Evolutionary conservation across 2,329 filamentous ascomycete species (phyloP), one percentile per base, ranked within the genome.

Genomic region (Penicillium sp.): DNA sequence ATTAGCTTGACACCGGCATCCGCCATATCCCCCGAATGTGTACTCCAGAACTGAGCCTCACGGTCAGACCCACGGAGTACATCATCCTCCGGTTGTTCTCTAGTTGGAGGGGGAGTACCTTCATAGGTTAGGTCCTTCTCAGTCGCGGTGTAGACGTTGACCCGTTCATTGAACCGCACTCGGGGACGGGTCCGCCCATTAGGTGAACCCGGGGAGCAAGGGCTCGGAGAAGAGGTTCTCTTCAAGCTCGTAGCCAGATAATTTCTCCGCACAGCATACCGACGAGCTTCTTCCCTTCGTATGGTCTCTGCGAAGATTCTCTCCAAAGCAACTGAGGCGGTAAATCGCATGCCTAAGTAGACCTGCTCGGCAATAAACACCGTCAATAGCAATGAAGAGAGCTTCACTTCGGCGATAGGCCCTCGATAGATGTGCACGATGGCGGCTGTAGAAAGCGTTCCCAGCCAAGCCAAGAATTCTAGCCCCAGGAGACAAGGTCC

Each of bases 381-480:
- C 25, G 84, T 83, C 18, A 95, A 75, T 2, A 97, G 79, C 1
- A 95, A 75, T 0, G 83, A 88, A 80, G 88, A 93, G 10, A 78
- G 82, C 42, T 82, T 83, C 60, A 95, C 85, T 41, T 83, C 80
- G 42, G 80, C 80, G 34, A 85, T 72, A 1, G 80, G 78, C 47
- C 85, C 80, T 34, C 82, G 84, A 75, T 95, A 96, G 48, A 97
- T 80, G 68, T 90, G 95, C 0, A 95, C 87, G 40, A 97, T 81
- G 0, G 91, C 89, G 0, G 90, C 84, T 47, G 87, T 90, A 4
- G 90, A 95, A 51, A 97, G 76, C 58, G 87, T 93, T 34, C 93
- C 93, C 19, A 96, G 76, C 93, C 93, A 97, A 3, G 89, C 87
- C n/a, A 97, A 76, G 67, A 97, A 95, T 13, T 85, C 86, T 2